Base-by-base conservation (phyloP, 208 protist species). In the Leishmania guyanensis region DNA sequence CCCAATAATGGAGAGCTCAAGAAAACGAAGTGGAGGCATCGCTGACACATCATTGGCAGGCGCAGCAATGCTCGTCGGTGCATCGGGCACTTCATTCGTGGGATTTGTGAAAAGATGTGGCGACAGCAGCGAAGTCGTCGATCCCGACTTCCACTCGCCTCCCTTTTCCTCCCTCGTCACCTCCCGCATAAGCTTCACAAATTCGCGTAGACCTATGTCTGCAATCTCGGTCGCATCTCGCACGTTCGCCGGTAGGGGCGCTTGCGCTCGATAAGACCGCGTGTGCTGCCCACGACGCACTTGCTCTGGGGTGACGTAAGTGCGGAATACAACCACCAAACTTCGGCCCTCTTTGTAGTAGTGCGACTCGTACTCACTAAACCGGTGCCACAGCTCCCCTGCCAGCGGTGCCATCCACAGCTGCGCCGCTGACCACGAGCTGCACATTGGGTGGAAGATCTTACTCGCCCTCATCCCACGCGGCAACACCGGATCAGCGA, bases 391-490 rank as follows among this genome's bases (percentile, higher is more conserved):
- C 46, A 98, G 84, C 79, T 98, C 94, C 46, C 80, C 74, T 48
- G 84, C 76, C 53, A 96, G 86, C 43, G 92, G 91, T 0, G 82
- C 87, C n/a, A 95, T 75, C 93, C 94, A 98, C 77, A 84, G 83
- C 78, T 58, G 71, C 46, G 94, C 77, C 50, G 60, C 88, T 5
- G 62, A 66, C 72, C 80, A 53, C 50, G 85, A 84, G 43, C 26
- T 71, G 20, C 88, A 86, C 29, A 74, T 64, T 17, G 91, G 88
- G 51, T 80, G 81, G 72, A 98, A 96, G 17, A 83, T 80, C 77
- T 98, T 98, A 58, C 84, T 89, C 20, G 91, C 89, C 80, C 85
- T 89, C 50, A 98, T 79, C 16, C 84, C 83, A 51, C 90, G 89
- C 50, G 90, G 72, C 51, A 91, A 70, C 33, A 84, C 79, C 16